Percentiles rank a stretch among this genome's conserved stretches.
phyloP scores from a whole-genome alignment of 192 early-diverging fungal genomes.

The Mortierella hygrophila region DNA sequence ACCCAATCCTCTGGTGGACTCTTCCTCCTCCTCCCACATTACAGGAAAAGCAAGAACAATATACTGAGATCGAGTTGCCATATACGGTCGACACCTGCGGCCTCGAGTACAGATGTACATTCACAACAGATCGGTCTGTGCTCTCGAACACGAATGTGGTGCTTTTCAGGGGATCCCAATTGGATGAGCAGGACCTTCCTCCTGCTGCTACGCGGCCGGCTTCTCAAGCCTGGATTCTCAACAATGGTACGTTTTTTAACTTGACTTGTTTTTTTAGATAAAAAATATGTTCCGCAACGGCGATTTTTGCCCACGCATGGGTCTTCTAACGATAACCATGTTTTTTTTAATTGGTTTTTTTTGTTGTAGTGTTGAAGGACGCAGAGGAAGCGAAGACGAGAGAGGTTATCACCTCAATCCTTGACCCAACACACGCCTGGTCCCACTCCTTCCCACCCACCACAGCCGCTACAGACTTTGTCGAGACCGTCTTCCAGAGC shows the following conservation, averaged over 20 bases:
- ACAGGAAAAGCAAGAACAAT: background rate
- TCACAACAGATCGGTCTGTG: background rate
- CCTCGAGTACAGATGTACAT: slow-evolving; percentile 18
- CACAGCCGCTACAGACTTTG: background rate
- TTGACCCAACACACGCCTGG: slow-evolving; percentile 24
- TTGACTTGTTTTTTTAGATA: too few species aligned
- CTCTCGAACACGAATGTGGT: background rate
- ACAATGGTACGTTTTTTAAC: slow-evolving; percentile 4
- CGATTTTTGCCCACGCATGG: too few species aligned
- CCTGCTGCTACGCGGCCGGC: background rate
- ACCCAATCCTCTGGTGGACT: slow-evolving; percentile 39
- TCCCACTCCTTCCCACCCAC: slow-evolving; percentile 5
- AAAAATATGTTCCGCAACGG: too few species aligned
- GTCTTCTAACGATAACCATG: too few species aligned
- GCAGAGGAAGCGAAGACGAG: too few species aligned
- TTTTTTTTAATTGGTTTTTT: background rate
- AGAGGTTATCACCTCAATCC: background rate
- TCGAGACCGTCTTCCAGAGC: slow-evolving; percentile 13
- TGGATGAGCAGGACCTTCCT: slow-evolving; percentile 13
- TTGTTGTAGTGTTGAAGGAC: background rate
- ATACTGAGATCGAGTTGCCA: background rate
- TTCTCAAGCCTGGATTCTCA: slow-evolving; percentile 25
- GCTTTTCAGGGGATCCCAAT: background rate
- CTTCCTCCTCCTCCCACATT: background rate
- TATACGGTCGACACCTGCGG: slow-evolving; percentile 19